phyloP scores from a whole-genome alignment of 352 stramenopile species.

The Globisporangium polare region DNA sequence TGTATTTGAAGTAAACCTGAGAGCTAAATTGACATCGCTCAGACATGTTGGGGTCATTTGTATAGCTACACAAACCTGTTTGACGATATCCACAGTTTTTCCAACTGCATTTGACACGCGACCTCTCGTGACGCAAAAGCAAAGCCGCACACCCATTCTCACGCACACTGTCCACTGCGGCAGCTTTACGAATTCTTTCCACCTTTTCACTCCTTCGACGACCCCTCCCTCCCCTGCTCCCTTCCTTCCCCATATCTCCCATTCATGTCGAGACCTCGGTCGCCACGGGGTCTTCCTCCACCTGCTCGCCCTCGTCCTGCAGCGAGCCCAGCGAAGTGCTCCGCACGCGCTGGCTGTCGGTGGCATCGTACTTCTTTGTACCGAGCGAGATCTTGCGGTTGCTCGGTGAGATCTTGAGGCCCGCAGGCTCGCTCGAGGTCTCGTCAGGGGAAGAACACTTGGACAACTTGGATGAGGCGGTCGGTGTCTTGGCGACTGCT shows the following conservation, averaged over 20 bases:
- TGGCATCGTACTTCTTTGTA: constrained; percentile 21
- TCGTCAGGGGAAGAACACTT: constrained; percentile 2
- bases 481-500: constrained; percentile 5
- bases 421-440: background rate
- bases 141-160: background rate
- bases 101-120: background rate
- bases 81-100: background rate
- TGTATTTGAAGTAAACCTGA: no score
- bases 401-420: constrained; percentile 40
- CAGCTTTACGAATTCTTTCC: background rate
- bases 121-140: background rate
- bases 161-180: background rate
- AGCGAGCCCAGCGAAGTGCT: constrained; percentile 41
- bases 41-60: background rate
- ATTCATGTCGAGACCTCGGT: constrained; percentile 6
- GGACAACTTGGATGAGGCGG: constrained; percentile 1
- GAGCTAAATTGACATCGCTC: no score
- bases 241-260: background rate
- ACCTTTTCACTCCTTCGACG: background rate
- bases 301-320: constrained; percentile 22
- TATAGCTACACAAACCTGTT: background rate
- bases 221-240: background rate
- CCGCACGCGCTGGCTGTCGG: constrained; percentile 19
- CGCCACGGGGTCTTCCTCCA: background rate
- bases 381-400: constrained; percentile 44